Evolutionary conservation across 805 yeast genomes (phyloP), one percentile per base, ranked within the genome.

Genomic region (Metschnikowia continentalis): DNA sequence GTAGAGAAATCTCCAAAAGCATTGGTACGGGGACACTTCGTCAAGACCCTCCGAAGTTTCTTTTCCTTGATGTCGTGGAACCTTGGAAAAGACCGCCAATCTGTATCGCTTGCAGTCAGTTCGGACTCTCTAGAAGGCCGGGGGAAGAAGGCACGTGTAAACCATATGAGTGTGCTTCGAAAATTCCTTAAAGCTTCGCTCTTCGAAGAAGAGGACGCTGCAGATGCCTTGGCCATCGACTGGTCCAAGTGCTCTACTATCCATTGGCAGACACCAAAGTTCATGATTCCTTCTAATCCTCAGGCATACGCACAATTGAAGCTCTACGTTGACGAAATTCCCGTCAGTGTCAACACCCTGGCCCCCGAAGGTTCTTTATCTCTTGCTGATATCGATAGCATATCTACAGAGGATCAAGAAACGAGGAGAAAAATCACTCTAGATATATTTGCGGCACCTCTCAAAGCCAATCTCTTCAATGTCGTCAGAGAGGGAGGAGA

Each of bases 31-130:
- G 73, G 82, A 19, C 77, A 83, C 46, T 90, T 90, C 81, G 75
- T 80, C 45, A 87, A 88, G 63, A 74, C 91, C 6, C 66, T 94
- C 50, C 77, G 78, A 51, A 80, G 86, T 42, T 82, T 81, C 56
- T 81, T 87, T 67, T 80, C 85, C 20, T 73, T 91, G 17, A 65
- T 92, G 59, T 85, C 88, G 32, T 91, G 96, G 96, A 77, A 82
- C 0, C 65, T 79, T 44, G 69, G 63, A 14, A 70, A 65, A 23
- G 73, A 67, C 49, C 70, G 70, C 48, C 64, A 65, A 49, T 63
- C 72, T 2, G 60, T 66, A 11, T 67, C 73, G 4, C 50, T 71
- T 17, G 75, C 74, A 7, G 62, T 69, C 33, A 65, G 71, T 35
- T 65, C 68, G 33, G 60, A 67, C 2, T 51, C 69, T 6, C 62